phyloP scores from a whole-genome alignment of 345 rosid species.

The Limnanthes douglasii region DNA sequence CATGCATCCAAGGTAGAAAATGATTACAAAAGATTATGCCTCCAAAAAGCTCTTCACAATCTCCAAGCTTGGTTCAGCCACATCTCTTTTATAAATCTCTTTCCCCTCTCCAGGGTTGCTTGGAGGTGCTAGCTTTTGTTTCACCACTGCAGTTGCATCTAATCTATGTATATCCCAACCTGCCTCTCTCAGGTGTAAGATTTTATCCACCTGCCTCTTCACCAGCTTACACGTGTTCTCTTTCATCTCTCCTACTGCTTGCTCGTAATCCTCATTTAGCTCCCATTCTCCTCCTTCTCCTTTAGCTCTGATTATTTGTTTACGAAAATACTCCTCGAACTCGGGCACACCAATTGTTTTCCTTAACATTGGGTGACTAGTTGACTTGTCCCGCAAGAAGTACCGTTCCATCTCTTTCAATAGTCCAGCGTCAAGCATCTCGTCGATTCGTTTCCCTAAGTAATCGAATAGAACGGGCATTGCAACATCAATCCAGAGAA shows the following conservation, averaged over 20 bases:
- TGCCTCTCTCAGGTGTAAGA: slow-evolving; percentile 25
- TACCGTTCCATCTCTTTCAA: slow-evolving; percentile 46
- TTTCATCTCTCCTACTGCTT: slow-evolving; percentile 58
- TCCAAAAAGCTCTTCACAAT: no score
- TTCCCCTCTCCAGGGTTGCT: no score
- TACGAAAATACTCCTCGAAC: slow-evolving; percentile 48
- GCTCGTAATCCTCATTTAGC: slow-evolving; percentile 31
- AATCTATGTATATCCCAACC: slow-evolving; percentile 70
- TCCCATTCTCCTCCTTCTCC: slow-evolving; percentile 9
- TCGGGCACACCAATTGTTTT: slow-evolving; percentile 93
- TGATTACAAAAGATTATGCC: no score
- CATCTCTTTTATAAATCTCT: no score
- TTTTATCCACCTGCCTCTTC: slow-evolving; percentile 59
- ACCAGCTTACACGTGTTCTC: slow-evolving; percentile 72
- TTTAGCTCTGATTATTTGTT: slow-evolving; percentile 12
- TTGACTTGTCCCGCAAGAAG: slow-evolving; percentile 20
- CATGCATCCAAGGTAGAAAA: no score
- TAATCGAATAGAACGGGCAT: slow-evolving; percentile 48
- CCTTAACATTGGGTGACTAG: slow-evolving; percentile 30
- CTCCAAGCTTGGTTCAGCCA: no score
- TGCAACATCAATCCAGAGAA: slow-evolving; percentile 80
- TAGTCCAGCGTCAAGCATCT: slow-evolving; percentile 86
- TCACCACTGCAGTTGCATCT: slow-evolving; percentile 81
- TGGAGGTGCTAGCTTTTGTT: no score
- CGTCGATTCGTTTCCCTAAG: slow-evolving; percentile 54